A percentile compares a stretch with the other conserved stretches of the same genome.
Conservation (phyloP, 192 early-diverging fungal genomes). For the Coemansia sp. region DNA sequence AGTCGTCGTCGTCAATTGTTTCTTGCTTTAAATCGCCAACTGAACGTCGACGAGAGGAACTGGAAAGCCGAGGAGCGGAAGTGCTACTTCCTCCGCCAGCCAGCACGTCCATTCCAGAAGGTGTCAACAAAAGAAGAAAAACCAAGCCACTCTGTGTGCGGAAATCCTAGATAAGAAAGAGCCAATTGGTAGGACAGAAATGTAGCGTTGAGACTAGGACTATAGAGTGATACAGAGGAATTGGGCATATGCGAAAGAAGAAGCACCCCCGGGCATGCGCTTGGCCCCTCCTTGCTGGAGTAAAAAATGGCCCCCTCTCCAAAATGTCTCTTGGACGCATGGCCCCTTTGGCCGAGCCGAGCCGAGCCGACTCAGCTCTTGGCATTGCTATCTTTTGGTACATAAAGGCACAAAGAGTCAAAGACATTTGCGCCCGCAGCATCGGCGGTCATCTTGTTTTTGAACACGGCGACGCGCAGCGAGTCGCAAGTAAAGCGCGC, state of each 20-base stretch:
- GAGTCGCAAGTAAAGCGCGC: constrained; percentile 68
- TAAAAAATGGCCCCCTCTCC: no score
- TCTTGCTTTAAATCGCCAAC: constrained; percentile 10
- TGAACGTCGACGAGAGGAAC: constrained; percentile 14
- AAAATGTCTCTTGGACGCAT: no score
- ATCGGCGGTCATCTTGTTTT: constrained; percentile 68
- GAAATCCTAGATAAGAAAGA: neutral
- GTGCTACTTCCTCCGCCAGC: neutral
- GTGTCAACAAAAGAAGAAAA: neutral
- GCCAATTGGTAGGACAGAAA: neutral
- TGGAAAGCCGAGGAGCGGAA: neutral
- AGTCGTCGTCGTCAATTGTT: neutral
- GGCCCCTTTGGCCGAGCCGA: neutral
- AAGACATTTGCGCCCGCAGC: constrained; percentile 68
- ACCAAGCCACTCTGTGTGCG: neutral
- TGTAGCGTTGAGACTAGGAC: no score
- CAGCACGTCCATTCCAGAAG: neutral
- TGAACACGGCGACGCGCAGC: constrained; percentile 79
- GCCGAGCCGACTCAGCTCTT: neutral
- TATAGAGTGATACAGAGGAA: no score
- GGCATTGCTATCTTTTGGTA: neutral
- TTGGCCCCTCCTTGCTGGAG: no score
- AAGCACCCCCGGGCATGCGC: no score
- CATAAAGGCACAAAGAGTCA: constrained; percentile 59
- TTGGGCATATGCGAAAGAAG: no score